A percentile compares a stretch with the other conserved stretches of the same genome.
Conservation (phyloP, 2,329 filamentous ascomycete genomes). For the Cercospora brassicicola region DNA sequence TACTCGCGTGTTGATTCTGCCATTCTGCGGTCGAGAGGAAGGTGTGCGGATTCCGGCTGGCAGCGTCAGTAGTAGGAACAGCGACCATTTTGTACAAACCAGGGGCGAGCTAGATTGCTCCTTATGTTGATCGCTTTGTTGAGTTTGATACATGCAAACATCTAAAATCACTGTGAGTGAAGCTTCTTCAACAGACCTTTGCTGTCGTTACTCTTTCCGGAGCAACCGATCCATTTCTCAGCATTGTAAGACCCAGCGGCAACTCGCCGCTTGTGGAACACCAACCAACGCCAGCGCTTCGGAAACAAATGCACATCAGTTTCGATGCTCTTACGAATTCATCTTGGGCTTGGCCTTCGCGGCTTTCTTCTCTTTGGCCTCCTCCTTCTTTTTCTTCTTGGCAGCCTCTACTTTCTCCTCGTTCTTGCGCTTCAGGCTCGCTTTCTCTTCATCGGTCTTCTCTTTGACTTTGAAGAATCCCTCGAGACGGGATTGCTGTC, state of each 20-base stretch:
- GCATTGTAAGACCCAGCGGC: not conserved
- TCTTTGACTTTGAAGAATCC: slow-evolving; percentile 95
- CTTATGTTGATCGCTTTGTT: too few species aligned
- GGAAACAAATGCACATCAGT: slow-evolving; percentile 8
- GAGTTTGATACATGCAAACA: not conserved
- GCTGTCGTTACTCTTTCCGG: not conserved
- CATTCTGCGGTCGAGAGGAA: not conserved
- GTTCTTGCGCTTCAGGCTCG: slow-evolving; percentile 83
- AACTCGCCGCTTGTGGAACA: slow-evolving; percentile 9
- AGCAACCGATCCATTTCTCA: not conserved
- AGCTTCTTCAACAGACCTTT: not conserved
- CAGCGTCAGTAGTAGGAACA: too few species aligned
- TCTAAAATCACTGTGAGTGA: too few species aligned
- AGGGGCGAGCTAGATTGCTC: too few species aligned
- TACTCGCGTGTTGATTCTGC: not conserved
- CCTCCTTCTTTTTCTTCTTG: slow-evolving; percentile 92
- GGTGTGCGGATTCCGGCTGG: not conserved
- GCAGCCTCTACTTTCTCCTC: slow-evolving; percentile 89
- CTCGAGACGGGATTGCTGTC: slow-evolving; percentile 86
- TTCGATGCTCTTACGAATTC: slow-evolving; percentile 31
- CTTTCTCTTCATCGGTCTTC: slow-evolving; percentile 84
- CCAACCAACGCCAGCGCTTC: slow-evolving; percentile 29
- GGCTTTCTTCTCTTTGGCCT: slow-evolving; percentile 93
- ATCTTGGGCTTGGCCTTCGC: slow-evolving; percentile 75
- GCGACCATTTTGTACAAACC: too few species aligned